phyloP scores from a whole-genome alignment of 2,329 filamentous ascomycete genomes.

The Aspergillus viridinutans region DNA sequence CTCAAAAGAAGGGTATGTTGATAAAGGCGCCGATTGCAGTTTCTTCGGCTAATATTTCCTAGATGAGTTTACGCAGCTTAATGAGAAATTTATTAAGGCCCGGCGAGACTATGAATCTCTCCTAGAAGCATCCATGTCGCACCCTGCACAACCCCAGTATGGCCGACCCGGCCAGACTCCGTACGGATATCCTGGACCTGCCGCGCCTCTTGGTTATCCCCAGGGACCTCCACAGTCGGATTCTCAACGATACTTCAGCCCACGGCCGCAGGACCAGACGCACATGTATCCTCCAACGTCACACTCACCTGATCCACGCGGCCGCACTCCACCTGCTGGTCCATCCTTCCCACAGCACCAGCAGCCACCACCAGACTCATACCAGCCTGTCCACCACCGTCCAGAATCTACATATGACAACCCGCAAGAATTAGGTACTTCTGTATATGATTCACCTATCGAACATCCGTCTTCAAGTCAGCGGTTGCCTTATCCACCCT shows the following conservation, averaged over 20 bases:
- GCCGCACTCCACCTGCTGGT: conserved; percentile 30
- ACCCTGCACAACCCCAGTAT: conserved; percentile 76
- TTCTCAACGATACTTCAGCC: conserved; percentile 65
- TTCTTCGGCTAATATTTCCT: conserved; percentile 11
- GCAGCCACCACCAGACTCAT: conserved; percentile 48
- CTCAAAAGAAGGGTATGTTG: conserved; percentile 84
- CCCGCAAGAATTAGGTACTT: conserved; percentile 74
- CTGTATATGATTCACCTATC: conserved; percentile 71
- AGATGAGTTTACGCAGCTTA: conserved; percentile 98
- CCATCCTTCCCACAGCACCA: conserved; percentile 40
- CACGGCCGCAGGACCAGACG: conserved; percentile 47
- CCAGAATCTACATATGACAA: conserved; percentile 66
- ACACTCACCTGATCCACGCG: conserved; percentile 40
- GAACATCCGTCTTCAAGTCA: conserved; percentile 31
- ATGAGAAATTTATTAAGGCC: conserved; percentile 99
- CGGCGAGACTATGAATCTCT: conserved; percentile 92
- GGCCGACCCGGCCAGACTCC: conserved; percentile 52
- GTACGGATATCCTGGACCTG: conserved; percentile 30
- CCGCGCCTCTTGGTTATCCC: conserved; percentile 30
- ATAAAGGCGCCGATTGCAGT: background rate
- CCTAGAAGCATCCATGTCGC: conserved; percentile 94
- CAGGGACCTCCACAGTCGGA: conserved; percentile 50
- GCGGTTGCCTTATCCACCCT: conserved; percentile 32
- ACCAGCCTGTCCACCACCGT: conserved; percentile 47
- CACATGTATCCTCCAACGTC: conserved; percentile 38